Evolutionary conservation across 305 asterid genomes (phyloP), one percentile per base, ranked within the genome.

Genomic region (Ilex paraguariensis): DNA sequence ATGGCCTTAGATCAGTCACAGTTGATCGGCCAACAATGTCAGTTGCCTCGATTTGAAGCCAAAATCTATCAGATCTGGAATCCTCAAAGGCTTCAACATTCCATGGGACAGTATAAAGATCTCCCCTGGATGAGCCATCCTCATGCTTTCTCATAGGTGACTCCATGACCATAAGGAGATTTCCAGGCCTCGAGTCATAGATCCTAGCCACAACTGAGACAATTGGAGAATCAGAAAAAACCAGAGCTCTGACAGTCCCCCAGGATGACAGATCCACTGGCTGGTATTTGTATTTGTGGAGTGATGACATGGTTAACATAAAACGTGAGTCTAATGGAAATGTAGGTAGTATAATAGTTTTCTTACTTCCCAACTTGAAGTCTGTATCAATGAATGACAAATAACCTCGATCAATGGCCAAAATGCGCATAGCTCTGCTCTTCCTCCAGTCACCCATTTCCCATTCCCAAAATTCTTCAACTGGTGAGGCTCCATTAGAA

Each of bases 391-490:
- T 72, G 63, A 88, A 94, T 54, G 99, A 94, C 16, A 83, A 80
- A 58, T 60, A 84, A 39, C 96, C 98, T 63, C 79, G 70, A 72
- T 94, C 99, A 46, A 94, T 66, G 55, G 96, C 95, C 76, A 90
- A 77, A 75, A 94, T 70, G 9, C 97, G 94, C 98, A 94, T 90
- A 31, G 85, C 76, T 79, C 96, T 66, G 75, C 76, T 84, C 73
- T 70, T 77, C 61, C 93, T 84, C 99, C 98, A 94, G 67, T 94
- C 99, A 40, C 97, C 96, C 93, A 90, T 86, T 79, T 94, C 96
- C 87, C 77, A 84, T 72, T 94, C 99, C 99, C 99, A 94, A 81
- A 94, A 94, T 32, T 75, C 95, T 46, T 80, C 66, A 56, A 30
- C 45, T 54, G 67, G 57, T 40, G 65, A 53, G 59, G 66, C 75